Conservation (phyloP, 495 filamentous ascomycete genomes). For the Parathielavia appendiculata region DNA sequence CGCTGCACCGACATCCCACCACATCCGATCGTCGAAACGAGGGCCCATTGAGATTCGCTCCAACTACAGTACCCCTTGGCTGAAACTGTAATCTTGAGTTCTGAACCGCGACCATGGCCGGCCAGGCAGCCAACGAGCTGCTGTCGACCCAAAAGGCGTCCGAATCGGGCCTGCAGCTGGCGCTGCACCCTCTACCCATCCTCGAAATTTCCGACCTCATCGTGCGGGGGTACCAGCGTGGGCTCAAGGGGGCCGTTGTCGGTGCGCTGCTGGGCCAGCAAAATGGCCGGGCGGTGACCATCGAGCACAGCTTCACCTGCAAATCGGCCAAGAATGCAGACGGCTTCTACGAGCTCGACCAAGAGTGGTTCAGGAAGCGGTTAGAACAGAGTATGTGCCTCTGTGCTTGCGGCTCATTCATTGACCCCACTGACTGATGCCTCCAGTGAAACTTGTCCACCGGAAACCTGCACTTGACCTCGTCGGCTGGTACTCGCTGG, state of each 20-base stretch:
- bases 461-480: slow-evolving; percentile 76
- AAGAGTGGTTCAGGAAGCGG: slow-evolving; percentile 70
- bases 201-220: slow-evolving; percentile 97
- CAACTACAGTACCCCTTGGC: not conserved
- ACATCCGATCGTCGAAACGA: not conserved
- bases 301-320: slow-evolving; percentile 90
- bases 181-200: slow-evolving; percentile 88
- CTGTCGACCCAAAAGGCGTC: slow-evolving; percentile 53
- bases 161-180: slow-evolving; percentile 73
- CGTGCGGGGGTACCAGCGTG: slow-evolving; percentile 77
- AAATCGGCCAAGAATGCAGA: slow-evolving; percentile 50
- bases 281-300: slow-evolving; percentile 79
- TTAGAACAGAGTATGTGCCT: slow-evolving; percentile 71
- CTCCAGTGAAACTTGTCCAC: slow-evolving; percentile 79
- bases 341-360: slow-evolving; percentile 50
- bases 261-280: slow-evolving; percentile 87
- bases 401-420: not conserved
- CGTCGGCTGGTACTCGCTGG: slow-evolving; percentile 91
- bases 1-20: not conserved
- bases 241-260: slow-evolving; percentile 67
- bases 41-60: too few species aligned
- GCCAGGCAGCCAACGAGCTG: slow-evolving; percentile 24
- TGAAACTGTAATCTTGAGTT: not conserved
- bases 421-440: not conserved
- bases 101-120: slow-evolving; percentile 17